Base-by-base conservation (phyloP, 1,284 basidiomycete species). In the Leccinum huronense region DNA sequence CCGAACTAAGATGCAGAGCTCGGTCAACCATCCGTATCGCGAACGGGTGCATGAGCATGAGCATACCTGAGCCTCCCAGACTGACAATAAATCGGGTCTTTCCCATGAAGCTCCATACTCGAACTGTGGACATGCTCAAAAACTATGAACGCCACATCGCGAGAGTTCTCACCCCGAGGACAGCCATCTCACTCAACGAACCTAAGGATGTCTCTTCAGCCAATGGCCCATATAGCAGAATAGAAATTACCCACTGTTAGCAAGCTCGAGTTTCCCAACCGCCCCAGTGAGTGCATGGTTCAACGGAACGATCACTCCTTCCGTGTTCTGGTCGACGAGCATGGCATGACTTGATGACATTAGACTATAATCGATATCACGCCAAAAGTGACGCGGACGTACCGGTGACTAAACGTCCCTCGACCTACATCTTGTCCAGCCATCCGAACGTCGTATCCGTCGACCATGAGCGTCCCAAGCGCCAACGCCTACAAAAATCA, bases 21-120 rank as follows among this genome's bases (percentile, higher is more conserved):
- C 11, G 0, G 58, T 66, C n/a, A 61, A 14, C n/a, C 45, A 51
- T 48, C 53, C 4, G 14, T 19, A 56, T 33, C 56, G 58, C 60
- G n/a, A 45, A 62, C 4, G n/a, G 31, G 33, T 31, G 16, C 1
- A 23, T 14, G n/a, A 10, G 30, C 57, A 45, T 67, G 86, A 42
- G 42, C 42, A 13, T 48, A 48, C 87, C 80, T 95, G 94, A 2
- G 93, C 93, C 75, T 97, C 94, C 94, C 94, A 95, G 54, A 96
- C 92, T 0, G 92, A 86, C 58, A 96, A 77, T 36, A 95, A 73
- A 64, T 86, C 83, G 0, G 93, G 93, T 48, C 85, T 80, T 73
- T 94, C 92, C 91, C 93, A 95, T 69, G 91, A 93, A 63, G 91
- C 83, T 1, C 94, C 94, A 67, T 94, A 91, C 73, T 96, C 94